Base-by-base conservation (phyloP, 169 alveolate genomes). In the Cryptosporidium viatorum region DNA sequence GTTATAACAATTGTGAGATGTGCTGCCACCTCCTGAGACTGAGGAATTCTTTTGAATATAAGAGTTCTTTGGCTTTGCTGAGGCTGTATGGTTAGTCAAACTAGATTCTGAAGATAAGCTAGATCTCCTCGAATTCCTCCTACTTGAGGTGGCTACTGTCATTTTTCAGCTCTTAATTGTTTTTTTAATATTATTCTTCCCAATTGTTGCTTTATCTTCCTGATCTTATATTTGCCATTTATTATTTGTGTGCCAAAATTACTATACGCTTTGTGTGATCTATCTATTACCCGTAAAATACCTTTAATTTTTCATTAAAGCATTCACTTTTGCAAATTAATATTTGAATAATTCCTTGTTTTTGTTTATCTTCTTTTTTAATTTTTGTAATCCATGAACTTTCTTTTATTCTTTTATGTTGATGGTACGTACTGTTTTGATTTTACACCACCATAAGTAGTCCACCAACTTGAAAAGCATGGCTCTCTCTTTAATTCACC, bases 51-150 rank as follows among this genome's bases (percentile, higher is more conserved):
- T 73, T 73, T 73, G 86, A 5, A 73, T 73, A 52, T 73, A 55
- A 3, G 86, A 73, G 70, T 73, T 73, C 33, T 59, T 73, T 35
- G 86, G 86, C 26, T 73, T 73, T 9, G 86, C 18, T 37, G 84
- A 52, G 18, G 86, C 55, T 18, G 39, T 59, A 35, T 52, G 50
- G 60, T 55, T 73, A 10, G 71, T 52, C 16, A 37, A 21, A 29
- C 86, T 59, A 6, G 71, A 73, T 37, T 73, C 86, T 33, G 86
- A 73, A 12, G 86, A 52, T 14, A 73, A 35, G 33, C 86, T 73
- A 21, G 86, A 50, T 58, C 86, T 73, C 59, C 86, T 73, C 16
- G 86, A 73, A 41, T 73, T 73, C 52, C 86, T 73, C 14, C 86
- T 10, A 29, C 86, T 73, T 23, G 86, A 59, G 45, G 71, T 73